Percentiles rank a stretch among this genome's conserved stretches.
Conservation (phyloP, 805 yeast species). For the Candida sphagnicola region DNA sequence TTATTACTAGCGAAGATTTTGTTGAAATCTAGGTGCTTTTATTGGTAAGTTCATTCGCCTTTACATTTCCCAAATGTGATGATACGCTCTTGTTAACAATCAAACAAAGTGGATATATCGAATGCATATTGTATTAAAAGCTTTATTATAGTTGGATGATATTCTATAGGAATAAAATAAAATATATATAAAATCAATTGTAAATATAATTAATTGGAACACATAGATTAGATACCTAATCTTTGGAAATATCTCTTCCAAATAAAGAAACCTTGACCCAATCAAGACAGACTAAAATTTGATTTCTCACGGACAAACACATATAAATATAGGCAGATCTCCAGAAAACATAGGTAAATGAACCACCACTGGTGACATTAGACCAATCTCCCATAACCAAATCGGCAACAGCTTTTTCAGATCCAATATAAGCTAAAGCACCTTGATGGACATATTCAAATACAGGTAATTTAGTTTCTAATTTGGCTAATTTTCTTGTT, state of each 20-base stretch:
- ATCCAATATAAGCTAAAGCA: conserved; percentile 89
- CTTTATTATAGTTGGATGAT: too few relatives aligned
- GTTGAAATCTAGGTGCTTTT: too few relatives aligned
- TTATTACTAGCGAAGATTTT: too few relatives aligned
- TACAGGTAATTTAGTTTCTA: conserved; percentile 45
- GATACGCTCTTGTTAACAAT: too few relatives aligned
- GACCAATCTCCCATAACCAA: conserved; percentile 76
- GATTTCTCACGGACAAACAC: conserved; percentile 88
- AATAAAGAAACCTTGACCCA: conserved; percentile 86
- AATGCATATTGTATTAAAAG: not conserved
- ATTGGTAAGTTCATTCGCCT: too few relatives aligned
- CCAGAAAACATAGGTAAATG: conserved; percentile 89
- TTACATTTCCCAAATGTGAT: too few relatives aligned
- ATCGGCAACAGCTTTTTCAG: conserved; percentile 93
- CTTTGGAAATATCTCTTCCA: conserved; percentile 93
- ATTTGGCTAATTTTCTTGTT: conserved; percentile 42
- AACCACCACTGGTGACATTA: conserved; percentile 78
- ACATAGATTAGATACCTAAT: conserved; percentile 27
- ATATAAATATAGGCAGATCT: conserved; percentile 88
- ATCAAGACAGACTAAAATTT: conserved; percentile 78
- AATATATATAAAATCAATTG: too few relatives aligned
- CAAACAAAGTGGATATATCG: too few relatives aligned
- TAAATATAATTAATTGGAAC: too few relatives aligned
- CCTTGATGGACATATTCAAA: conserved; percentile 88
- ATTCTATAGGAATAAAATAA: too few relatives aligned